Evolutionary conservation across 176 grass and related monocot species (phyloP).

Genomic region (Lolium rigidum): DNA sequence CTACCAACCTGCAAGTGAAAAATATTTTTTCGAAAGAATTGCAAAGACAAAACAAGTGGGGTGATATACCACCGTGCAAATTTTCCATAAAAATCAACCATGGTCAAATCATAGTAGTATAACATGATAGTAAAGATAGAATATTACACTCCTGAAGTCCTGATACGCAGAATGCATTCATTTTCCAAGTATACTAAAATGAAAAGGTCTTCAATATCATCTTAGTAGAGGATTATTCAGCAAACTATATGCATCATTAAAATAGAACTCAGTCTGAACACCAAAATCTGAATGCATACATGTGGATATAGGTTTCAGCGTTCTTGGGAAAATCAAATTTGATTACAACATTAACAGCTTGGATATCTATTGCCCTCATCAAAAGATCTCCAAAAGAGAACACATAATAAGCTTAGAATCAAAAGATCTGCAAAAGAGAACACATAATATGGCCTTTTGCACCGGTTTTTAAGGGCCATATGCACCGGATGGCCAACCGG

Average conservation of each 20-base stretch:
- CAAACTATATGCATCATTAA: not conserved
- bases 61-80: not conserved
- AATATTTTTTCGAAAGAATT: constrained; percentile 1
- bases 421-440: constrained; percentile 77
- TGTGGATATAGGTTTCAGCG: constrained; percentile 92
- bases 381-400: constrained; percentile 77
- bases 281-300: constrained; percentile 48
- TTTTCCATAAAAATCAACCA: not conserved
- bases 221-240: constrained; percentile 7
- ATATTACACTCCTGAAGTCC: constrained; percentile 7
- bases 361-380: constrained; percentile 97
- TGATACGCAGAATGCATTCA: not conserved
- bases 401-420: not conserved
- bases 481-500: too few species aligned
- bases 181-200: constrained; percentile 4
- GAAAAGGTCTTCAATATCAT: not conserved
- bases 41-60: not conserved
- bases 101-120: not conserved
- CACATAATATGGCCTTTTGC: not conserved
- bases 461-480: too few species aligned
- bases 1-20: constrained; percentile 77
- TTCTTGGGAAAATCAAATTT: constrained; percentile 97
- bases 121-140: constrained; percentile 2
- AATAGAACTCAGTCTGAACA: not conserved
- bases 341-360: constrained; percentile 98